Conservation (phyloP, 305 asterid genomes). For the Fraxinus sp. region DNA sequence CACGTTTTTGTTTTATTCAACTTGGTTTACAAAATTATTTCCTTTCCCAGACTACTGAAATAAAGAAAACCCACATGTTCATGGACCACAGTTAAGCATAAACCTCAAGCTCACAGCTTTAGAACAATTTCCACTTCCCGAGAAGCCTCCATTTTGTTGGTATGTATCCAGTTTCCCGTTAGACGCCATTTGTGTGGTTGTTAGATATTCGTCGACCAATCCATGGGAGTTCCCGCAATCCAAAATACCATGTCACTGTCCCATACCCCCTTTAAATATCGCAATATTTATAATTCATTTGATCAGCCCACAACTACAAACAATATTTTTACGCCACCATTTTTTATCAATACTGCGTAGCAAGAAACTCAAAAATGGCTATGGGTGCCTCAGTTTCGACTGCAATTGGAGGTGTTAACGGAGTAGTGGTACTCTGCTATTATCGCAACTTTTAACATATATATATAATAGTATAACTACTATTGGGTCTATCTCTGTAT, state of each 20-base stretch:
- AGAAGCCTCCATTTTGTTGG: constrained; percentile 32
- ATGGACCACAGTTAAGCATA: constrained; percentile 26
- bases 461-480: background rate
- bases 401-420: constrained; percentile 23
- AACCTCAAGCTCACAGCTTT: constrained; percentile 26
- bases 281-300: background rate
- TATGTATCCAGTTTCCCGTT: constrained; percentile 5
- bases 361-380: background rate
- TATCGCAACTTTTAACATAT: background rate
- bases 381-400: constrained; percentile 35
- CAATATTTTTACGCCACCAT: constrained; percentile 9
- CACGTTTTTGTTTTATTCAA: background rate
- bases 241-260: constrained; percentile 4
- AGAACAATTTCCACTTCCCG: background rate
- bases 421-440: constrained; percentile 15
- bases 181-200: constrained; percentile 18
- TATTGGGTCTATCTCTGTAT: background rate
- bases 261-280: constrained; percentile 28
- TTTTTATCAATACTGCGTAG: background rate
- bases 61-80: background rate
- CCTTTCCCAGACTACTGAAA: background rate
- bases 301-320: background rate
- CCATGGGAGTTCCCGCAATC: constrained; percentile 20
- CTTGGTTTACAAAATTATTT: background rate
- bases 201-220: constrained; percentile 20